Conservation (phyloP, 2,329 filamentous ascomycete genomes). For the Ceratocystis cubensis region DNA sequence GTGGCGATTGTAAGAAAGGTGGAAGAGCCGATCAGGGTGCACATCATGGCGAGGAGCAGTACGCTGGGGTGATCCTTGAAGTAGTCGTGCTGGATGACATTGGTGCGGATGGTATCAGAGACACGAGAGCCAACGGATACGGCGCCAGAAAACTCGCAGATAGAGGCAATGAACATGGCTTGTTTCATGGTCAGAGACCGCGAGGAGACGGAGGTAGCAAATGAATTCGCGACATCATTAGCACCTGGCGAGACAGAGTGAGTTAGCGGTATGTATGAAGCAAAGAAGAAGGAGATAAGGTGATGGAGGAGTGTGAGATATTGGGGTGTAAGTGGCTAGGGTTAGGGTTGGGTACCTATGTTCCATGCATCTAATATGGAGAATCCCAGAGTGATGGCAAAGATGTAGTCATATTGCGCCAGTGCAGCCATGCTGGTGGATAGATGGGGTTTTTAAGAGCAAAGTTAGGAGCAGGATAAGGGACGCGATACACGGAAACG, state of each 20-base stretch:
- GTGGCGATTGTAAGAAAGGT: constrained; percentile 43
- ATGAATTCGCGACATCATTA: constrained; percentile 40
- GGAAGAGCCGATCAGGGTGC: constrained; percentile 39
- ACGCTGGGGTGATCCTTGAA: constrained; percentile 35
- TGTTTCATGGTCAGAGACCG: constrained; percentile 36
- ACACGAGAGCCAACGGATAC: constrained; percentile 30
- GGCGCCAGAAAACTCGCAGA: constrained; percentile 35
- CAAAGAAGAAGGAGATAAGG: neutral
- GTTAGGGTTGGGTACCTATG: constrained; percentile 32
- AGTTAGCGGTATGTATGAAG: too few species aligned
- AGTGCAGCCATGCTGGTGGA: constrained; percentile 29
- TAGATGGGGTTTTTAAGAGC: neutral
- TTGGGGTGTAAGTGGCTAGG: neutral
- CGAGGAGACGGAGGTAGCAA: constrained; percentile 36
- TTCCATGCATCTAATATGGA: constrained; percentile 48
- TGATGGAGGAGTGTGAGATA: neutral
- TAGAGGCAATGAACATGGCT: constrained; percentile 33
- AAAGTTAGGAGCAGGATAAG: neutral
- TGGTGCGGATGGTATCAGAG: constrained; percentile 36
- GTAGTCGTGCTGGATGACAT: constrained; percentile 34
- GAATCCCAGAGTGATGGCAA: constrained; percentile 43
- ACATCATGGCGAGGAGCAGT: constrained; percentile 43
- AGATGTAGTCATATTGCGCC: constrained; percentile 43
- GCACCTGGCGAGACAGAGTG: constrained; percentile 28
- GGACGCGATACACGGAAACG: constrained; percentile 1